Evolutionary conservation across 495 filamentous ascomycete species (phyloP), one percentile per base, ranked within the genome.

Genomic region (Aspergillus biplanus): DNA sequence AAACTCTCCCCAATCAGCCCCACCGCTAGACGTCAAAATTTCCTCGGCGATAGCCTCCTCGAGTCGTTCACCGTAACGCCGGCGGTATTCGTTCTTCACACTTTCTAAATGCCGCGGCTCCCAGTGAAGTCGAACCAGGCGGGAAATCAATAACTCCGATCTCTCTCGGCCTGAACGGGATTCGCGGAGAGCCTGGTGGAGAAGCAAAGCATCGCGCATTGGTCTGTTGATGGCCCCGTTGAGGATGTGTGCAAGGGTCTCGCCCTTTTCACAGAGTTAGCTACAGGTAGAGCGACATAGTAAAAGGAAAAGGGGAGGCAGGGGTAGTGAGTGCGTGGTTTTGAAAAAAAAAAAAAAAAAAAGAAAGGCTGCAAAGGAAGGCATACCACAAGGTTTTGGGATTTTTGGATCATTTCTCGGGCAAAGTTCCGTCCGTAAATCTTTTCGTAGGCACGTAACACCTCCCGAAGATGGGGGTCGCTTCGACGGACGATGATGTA

Each of bases 201-300:
- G 82, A n/a, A 99, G 89, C 42, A 98, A 85, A 6, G 94, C 92
- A 73, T 99, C 95, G 56, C 95, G 93, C 65, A 96, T 90, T 37
- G 95, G 93, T 52, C 91, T 89, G 77, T 99, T 97, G 76, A 97
- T 93, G 46, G 94, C 88, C 69, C 96, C 95, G 76, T 97, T 97
- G 71, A 99, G 90, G 64, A 98, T 91, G 77, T 99, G 95, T 12
- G 94, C 92, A 27, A 99, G 86, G 18, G 95, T 87, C 78, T 99
- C 95, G 52, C 95, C 95, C 95, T 97, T 67, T 12, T 35, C 11
- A 32, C 21, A 11, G 44, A 7, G 53, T 64, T n/a, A 27, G 49
- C 64, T 50, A 63, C 56, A 39, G 32, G 42, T 35, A 27, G 9
- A 49, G 52, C 52, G 15, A 44, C 59, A 33, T 33, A 32, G 48